Base-by-base conservation (phyloP, 306 rosid species). In the Hippophae rhamnoides region DNA sequence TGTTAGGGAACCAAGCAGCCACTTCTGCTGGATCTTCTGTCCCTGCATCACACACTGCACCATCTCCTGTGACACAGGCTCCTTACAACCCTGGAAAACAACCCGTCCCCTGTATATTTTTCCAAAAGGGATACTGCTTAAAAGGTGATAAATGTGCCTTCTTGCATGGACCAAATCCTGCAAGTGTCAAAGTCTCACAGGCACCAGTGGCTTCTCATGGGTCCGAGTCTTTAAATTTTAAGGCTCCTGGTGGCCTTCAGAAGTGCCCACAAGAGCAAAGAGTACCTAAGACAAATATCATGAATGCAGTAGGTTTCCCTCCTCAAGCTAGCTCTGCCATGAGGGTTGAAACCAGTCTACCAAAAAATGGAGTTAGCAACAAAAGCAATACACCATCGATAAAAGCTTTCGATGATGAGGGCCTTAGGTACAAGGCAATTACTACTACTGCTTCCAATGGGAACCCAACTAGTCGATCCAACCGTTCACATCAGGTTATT, bases 61-160 rank as follows among this genome's bases (percentile, higher is more conserved):
- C 79, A 25, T 52, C 60, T 2, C 46, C 96, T 45, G 83, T 76
- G 3, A 5, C 79, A 9, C 80, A 72, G 57, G 69, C 72, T 53
- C 65, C 86, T 60, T 67, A 73, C 52, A 77, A 70, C 67, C 41
- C 93, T 11, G 69, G 76, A 44, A 90, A 90, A 79, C 92, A 76
- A 78, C 76, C 81, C 6, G 95, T 86, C 31, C 90, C 97, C 47
- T 93, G 99, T 76, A 72, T 85, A 66, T 93, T 85, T 82, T 93
- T 85, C 79, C 93, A 83, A 64, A 84, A 89, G 66, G 99, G 99
- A 40, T 68, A 53, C 57, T 93, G 99, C 79, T 67, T 80, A 54
- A 93, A 93, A 81, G 99, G 97, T 47, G 99, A 88, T 60, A 81
- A 72, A 66, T 93, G 99, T 56, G 81, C 94, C 41, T 93, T 93